Base-by-base conservation (phyloP, 139 green algal species). In the Micractinium sp. region DNA sequence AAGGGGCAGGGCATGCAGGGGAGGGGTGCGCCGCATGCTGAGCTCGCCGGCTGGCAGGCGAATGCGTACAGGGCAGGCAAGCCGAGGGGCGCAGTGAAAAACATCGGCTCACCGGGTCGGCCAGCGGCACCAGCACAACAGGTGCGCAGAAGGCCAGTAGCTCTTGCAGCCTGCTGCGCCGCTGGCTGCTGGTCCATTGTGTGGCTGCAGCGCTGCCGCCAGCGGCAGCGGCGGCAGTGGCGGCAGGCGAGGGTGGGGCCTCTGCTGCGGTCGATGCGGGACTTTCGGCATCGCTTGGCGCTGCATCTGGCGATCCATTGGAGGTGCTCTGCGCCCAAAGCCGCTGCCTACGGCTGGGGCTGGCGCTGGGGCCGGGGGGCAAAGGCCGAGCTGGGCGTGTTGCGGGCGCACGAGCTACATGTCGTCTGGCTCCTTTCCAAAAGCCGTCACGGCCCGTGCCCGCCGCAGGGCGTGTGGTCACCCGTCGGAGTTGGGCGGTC, bases 61-160 rank as follows among this genome's bases (percentile, higher is more conserved):
- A 19, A 25, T 23, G 38, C 4, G 20, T 61, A 35, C 22, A 16
- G 13, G 36, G 12, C 22, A 81, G 15, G 36, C 19, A 31, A 38
- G 36, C 36, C 14, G 76, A 19, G 5, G 19, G 18, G 36, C 36
- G 25, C 41, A 85, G 16, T 35, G 31, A 15, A 16, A n/a, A 36
- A 23, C 78, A 36, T 2, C 39, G 22, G 22, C 67, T 81, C 39
- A 87, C 85, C 12, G 96, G 96, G 73, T 98, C 96, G 60, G 94
- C 95, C 33, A 98, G 86, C 0, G 94, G 94, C 25, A 96, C 94
- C 80, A 93, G 75, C 13, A 96, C 41, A 4, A 94, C 94, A 18
- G 95, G 95, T 0, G 87, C 35, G 31, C 75, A 76, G 85, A 93
- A 93, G 0, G n/a, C n/a, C 39, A 87, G 15, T 16, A 92, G 88